A percentile compares a stretch with the other conserved stretches of the same genome.
phyloP scores from a whole-genome alignment of 768 basidiomycete species.

The Leccinum barrowsii region DNA sequence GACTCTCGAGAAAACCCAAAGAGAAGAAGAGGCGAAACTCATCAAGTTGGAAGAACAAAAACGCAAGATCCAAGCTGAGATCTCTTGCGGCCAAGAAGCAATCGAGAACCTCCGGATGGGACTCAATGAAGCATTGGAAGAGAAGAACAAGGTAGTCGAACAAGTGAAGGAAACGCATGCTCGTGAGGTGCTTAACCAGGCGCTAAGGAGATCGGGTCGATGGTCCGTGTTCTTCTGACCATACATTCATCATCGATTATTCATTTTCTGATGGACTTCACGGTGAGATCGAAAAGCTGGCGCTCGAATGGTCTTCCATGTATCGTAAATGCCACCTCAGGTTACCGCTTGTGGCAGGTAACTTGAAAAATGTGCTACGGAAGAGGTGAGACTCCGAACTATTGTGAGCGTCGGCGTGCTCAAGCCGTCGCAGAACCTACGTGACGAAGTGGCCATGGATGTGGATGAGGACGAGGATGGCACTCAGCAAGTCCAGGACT shows the following conservation, averaged over 20 bases:
- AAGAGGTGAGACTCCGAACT: constrained; percentile 61
- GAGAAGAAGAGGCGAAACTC: constrained; percentile 53
- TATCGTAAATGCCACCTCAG: constrained; percentile 91
- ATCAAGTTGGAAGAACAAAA: constrained; percentile 54
- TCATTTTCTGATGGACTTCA: constrained; percentile 20
- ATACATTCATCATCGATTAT: constrained; percentile 22
- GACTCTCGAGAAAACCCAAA: constrained; percentile 49
- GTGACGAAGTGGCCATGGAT: constrained; percentile 88
- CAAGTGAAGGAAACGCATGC: constrained; percentile 66
- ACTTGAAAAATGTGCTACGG: constrained; percentile 89
- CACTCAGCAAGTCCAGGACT: constrained; percentile 75
- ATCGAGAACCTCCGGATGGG: constrained; percentile 59
- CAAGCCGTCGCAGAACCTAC: constrained; percentile 55
- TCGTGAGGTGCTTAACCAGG: constrained; percentile 78
- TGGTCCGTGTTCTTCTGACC: constrained; percentile 43
- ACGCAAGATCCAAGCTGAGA: constrained; percentile 51
- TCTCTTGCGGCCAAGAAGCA: constrained; percentile 52
- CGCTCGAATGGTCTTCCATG: constrained; percentile 77
- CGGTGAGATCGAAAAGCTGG: constrained; percentile 88
- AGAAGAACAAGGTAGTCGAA: constrained; percentile 70
- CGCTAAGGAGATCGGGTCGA: constrained; percentile 85
- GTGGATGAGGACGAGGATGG: constrained; percentile 86
- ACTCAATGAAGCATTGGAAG: constrained; percentile 66
- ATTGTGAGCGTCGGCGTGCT: not conserved
- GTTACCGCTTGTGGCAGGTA: constrained; percentile 72